phyloP scores from a whole-genome alignment of 305 asterid genomes.

The Caryopteris hybrid region DNA sequence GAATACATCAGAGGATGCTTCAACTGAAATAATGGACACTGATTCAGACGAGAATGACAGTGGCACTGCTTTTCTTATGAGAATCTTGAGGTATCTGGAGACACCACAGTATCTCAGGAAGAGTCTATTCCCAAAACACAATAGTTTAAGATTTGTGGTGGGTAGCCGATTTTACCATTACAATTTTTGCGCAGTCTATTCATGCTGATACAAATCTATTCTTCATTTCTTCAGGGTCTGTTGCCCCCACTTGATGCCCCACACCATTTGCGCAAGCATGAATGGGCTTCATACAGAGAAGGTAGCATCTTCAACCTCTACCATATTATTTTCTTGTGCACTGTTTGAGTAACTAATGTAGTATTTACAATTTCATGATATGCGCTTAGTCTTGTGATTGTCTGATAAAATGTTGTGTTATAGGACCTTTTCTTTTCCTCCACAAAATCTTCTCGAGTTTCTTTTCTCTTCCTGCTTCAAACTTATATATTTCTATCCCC shows the following conservation, averaged over 20 bases:
- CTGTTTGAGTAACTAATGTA: background rate
- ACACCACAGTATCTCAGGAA: conserved; percentile 99
- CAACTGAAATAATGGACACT: conserved; percentile 33
- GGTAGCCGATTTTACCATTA: conserved; percentile 23
- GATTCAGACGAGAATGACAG: conserved; percentile 55
- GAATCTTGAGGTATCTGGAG: conserved; percentile 87
- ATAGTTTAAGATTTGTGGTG: conserved; percentile 89
- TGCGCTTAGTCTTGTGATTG: background rate
- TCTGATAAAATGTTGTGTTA: background rate
- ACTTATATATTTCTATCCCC: too few species aligned
- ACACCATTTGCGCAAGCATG: conserved; percentile 94
- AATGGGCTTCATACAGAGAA: conserved; percentile 97
- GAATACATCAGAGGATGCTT: conserved; percentile 38
- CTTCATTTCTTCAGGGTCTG: conserved; percentile 54
- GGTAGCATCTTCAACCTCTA: conserved; percentile 41
- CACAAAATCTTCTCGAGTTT: background rate
- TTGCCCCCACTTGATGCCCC: conserved; percentile 98
- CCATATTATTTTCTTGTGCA: background rate
- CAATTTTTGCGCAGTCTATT: background rate
- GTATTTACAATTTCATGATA: background rate
- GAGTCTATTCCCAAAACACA: conserved; percentile 80
- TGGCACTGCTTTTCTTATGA: conserved; percentile 75
- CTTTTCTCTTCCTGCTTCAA: background rate
- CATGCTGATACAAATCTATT: conserved; percentile 2
- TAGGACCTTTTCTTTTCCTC: background rate